phyloP scores from a whole-genome alignment of 2,329 filamentous ascomycete species.

The Trichoderma simmonsii region DNA sequence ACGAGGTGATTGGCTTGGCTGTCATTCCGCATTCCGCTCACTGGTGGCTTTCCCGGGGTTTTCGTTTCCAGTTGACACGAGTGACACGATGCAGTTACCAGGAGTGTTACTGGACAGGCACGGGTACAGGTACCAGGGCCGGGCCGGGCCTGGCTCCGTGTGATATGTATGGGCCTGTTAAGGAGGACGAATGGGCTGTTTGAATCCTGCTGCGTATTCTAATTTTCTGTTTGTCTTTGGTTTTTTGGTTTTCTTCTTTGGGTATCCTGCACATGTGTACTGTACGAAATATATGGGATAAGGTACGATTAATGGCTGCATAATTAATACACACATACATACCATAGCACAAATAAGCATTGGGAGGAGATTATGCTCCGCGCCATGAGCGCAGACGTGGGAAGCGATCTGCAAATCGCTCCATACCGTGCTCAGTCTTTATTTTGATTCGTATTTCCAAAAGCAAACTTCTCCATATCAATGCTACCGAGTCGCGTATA shows the following conservation, averaged over 20 bases:
- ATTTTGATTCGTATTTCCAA: not conserved
- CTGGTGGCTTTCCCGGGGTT: not conserved
- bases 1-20: not conserved
- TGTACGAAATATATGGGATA: constrained; percentile 6
- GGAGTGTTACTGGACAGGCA: not conserved
- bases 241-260: not conserved
- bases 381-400: not conserved
- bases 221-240: not conserved
- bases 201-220: not conserved
- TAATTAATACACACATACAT: not conserved
- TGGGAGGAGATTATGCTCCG: not conserved
- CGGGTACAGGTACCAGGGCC: not conserved
- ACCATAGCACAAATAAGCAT: not conserved
- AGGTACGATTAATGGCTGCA: not conserved
- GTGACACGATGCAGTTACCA: constrained; percentile 13
- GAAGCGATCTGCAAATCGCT: not conserved
- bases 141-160: not conserved
- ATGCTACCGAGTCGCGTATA: not conserved
- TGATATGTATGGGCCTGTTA: not conserved
- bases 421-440: not conserved
- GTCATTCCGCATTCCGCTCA: not conserved
- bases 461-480: not conserved
- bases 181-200: not conserved
- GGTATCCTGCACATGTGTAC: constrained; percentile 2
- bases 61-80: constrained; percentile 7